phyloP scores from a whole-genome alignment of 768 basidiomycete species.

The Macrolepiota albuminosa region DNA sequence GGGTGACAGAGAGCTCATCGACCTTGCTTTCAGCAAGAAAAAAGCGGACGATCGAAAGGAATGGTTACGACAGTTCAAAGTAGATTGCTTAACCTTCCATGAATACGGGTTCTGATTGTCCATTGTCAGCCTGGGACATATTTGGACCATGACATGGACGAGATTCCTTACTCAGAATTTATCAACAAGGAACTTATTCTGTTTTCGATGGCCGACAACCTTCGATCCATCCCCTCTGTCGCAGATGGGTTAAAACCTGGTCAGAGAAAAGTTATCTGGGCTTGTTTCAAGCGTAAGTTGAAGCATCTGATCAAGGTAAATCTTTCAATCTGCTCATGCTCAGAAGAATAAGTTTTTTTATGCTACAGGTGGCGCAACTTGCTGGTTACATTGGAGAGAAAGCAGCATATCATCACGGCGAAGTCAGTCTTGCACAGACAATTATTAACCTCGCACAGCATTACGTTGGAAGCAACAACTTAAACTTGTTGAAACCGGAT shows the following conservation, averaged over 20 bases:
- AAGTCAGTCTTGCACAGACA: conserved; percentile 78
- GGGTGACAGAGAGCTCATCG: conserved; percentile 85
- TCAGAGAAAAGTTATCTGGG: conserved; percentile 96
- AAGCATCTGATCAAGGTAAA: conserved; percentile 86
- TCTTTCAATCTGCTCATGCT: not conserved
- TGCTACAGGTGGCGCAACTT: conserved; percentile 78
- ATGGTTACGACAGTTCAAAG: conserved; percentile 93
- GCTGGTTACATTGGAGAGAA: conserved; percentile 94
- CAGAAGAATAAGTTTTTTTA: not conserved
- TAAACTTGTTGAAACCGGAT: conserved; percentile 81
- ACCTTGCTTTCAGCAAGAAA: conserved; percentile 99
- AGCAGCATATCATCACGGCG: conserved; percentile 96
- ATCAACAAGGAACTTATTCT: conserved; percentile 97
- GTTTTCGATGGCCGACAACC: conserved; percentile 99
- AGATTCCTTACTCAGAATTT: conserved; percentile 89
- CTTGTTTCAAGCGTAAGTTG: conserved; percentile 90
- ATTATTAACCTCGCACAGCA: conserved; percentile 94
- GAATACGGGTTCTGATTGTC: conserved; percentile 3
- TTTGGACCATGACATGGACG: conserved; percentile 81
- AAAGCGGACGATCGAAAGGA: conserved; percentile 98
- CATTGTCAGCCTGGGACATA: conserved; percentile 79
- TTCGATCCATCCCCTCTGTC: conserved; percentile 94
- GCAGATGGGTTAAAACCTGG: conserved; percentile 96
- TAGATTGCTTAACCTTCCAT: conserved; percentile 22
- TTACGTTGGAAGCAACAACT: conserved; percentile 93